Percentiles rank a stretch among this genome's conserved stretches.
phyloP scores from a whole-genome alignment of 75 land plant genomes.

The Larix kaempferi region DNA sequence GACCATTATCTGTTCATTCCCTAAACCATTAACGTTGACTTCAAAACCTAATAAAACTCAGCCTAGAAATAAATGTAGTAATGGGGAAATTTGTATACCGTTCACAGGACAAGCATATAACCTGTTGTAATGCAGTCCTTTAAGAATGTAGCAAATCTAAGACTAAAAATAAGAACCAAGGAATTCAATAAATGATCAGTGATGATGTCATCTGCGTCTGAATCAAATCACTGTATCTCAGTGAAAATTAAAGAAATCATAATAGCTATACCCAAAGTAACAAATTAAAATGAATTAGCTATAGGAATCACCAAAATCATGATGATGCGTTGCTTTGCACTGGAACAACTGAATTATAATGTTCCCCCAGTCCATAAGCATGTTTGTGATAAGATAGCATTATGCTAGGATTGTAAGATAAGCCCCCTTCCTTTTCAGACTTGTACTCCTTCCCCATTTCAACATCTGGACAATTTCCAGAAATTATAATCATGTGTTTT shows the following conservation, averaged over 20 bases:
- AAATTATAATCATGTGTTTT: conserved; percentile 74
- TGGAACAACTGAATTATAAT: conserved; percentile 92
- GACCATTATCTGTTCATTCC: background rate
- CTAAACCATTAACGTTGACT: conserved; percentile 8
- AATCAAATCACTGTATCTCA: background rate
- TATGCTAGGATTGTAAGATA: conserved; percentile 32
- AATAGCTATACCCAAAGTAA: conserved; percentile 1
- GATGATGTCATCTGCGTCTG: background rate
- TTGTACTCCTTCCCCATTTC: conserved; percentile 96
- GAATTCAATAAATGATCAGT: conserved; percentile 3
- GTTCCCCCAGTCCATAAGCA: conserved; percentile 98
- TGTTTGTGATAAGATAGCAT: conserved; percentile 83
- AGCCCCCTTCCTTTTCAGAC: conserved; percentile 16
- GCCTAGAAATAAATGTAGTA: conserved; percentile 5
- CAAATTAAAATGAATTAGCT: background rate
- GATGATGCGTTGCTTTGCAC: background rate
- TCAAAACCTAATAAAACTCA: conserved; percentile 12
- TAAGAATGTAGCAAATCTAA: background rate
- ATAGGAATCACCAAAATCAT: conserved; percentile 4
- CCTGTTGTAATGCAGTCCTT: background rate
- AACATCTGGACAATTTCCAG: conserved; percentile 76
- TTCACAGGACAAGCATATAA: background rate
- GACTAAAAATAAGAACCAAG: background rate
- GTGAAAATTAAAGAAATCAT: background rate
- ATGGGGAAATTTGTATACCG: background rate